Conservation (phyloP, 2,329 filamentous ascomycete genomes). For the Ophiocordyceps polyrhachis-furcata region DNA sequence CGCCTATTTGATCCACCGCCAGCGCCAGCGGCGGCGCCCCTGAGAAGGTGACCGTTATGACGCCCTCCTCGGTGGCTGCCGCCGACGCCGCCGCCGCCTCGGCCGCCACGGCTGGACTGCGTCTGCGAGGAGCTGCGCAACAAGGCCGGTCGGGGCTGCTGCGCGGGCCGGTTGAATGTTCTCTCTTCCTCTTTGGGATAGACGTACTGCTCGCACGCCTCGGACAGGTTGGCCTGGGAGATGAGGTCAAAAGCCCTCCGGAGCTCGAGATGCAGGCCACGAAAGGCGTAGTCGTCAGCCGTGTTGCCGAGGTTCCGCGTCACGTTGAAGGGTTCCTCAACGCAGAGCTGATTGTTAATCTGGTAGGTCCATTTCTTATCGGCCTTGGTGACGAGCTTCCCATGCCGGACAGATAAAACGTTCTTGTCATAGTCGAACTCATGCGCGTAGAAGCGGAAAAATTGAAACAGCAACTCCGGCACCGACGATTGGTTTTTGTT, state of each 20-base stretch:
- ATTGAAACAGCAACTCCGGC: conserved; percentile 79
- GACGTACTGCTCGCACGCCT: conserved; percentile 74
- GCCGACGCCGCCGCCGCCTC: conserved; percentile 28
- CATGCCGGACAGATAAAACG: conserved; percentile 71
- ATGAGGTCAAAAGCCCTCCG: conserved; percentile 74
- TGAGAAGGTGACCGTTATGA: conserved; percentile 20
- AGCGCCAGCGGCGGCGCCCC: conserved; percentile 14
- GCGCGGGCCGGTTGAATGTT: conserved; percentile 37
- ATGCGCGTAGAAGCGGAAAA: conserved; percentile 88
- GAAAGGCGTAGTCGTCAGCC: conserved; percentile 85
- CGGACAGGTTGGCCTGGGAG: conserved; percentile 56
- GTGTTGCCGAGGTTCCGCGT: conserved; percentile 86
- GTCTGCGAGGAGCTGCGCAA: conserved; percentile 43
- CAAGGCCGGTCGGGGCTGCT: conserved; percentile 35
- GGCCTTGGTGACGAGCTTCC: conserved; percentile 57
- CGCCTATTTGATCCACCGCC: conserved; percentile 25
- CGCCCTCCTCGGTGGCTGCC: conserved; percentile 30
- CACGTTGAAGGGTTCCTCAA: conserved; percentile 92
- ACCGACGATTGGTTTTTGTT: conserved; percentile 62
- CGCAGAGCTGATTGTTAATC: conserved; percentile 70
- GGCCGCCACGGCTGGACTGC: conserved; percentile 27
- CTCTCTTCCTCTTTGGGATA: conserved; percentile 69
- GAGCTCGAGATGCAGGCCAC: conserved; percentile 76
- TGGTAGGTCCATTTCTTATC: conserved; percentile 78
- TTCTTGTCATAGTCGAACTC: conserved; percentile 78